A percentile compares a stretch with the other conserved stretches of the same genome.
phyloP scores from a whole-genome alignment of 306 rosid genomes.

The Arachis hypogaea region DNA sequence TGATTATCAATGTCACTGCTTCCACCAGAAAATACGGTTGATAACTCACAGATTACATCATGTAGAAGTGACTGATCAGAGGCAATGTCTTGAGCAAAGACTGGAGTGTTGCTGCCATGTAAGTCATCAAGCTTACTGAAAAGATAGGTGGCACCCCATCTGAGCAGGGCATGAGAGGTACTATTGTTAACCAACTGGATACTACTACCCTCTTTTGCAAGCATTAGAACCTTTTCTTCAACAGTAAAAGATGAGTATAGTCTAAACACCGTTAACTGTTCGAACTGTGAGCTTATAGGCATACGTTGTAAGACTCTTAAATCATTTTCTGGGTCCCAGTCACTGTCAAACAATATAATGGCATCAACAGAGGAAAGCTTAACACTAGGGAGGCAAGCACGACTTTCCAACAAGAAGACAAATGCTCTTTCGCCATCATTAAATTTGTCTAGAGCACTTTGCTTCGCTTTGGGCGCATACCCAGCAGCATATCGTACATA shows the following conservation, averaged over 20 bases:
- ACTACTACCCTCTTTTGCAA: slow-evolving; percentile 61
- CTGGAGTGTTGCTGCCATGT: slow-evolving; percentile 39
- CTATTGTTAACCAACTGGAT: slow-evolving; percentile 46
- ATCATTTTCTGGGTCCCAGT: slow-evolving; percentile 69
- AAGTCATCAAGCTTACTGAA: slow-evolving; percentile 63
- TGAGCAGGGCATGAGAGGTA: slow-evolving; percentile 53
- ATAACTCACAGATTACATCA: slow-evolving; percentile 57
- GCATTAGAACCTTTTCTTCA: slow-evolving; percentile 70
- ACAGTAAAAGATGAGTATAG: slow-evolving; percentile 62
- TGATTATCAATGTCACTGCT: slow-evolving; percentile 34
- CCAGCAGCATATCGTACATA: slow-evolving; percentile 64
- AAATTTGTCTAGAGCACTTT: slow-evolving; percentile 61
- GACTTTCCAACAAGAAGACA: slow-evolving; percentile 71
- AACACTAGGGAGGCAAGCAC: slow-evolving; percentile 65
- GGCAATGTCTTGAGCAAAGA: slow-evolving; percentile 36
- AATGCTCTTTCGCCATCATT: slow-evolving; percentile 65
- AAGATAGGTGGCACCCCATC: slow-evolving; percentile 65
- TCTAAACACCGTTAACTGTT: slow-evolving; percentile 62
- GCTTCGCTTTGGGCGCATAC: slow-evolving; percentile 47
- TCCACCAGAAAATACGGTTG: slow-evolving; percentile 45
- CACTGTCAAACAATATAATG: slow-evolving; percentile 75
- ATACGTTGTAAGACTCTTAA: slow-evolving; percentile 68
- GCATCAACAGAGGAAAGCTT: slow-evolving; percentile 66
- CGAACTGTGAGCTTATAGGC: slow-evolving; percentile 56
- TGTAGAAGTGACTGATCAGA: slow-evolving; percentile 45